Conservation (phyloP, 805 yeast species). For the Danielia reshetovae region DNA sequence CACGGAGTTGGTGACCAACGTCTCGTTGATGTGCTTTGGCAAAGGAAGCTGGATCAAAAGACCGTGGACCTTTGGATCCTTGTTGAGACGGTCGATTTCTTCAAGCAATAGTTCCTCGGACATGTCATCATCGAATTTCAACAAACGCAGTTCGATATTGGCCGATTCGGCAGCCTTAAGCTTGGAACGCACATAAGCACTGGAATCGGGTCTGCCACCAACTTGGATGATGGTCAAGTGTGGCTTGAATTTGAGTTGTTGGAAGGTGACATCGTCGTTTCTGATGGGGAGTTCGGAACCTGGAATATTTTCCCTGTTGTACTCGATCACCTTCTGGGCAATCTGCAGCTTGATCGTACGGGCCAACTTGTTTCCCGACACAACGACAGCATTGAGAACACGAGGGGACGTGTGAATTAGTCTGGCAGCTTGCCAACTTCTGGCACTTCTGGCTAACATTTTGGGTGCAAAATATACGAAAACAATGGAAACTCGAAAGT, state of each 20-base stretch:
- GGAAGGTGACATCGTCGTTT: slow-evolving; percentile 20
- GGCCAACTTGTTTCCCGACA: slow-evolving; percentile 43
- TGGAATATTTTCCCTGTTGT: slow-evolving; percentile 28
- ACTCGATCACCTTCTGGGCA: slow-evolving; percentile 37
- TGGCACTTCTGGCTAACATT: slow-evolving; percentile 4
- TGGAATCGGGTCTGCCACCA: slow-evolving; percentile 85
- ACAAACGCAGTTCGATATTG: slow-evolving; percentile 62
- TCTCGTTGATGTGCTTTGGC: slow-evolving; percentile 77
- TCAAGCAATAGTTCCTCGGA: slow-evolving; percentile 58
- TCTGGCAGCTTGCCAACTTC: slow-evolving; percentile 1
- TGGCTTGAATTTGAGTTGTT: slow-evolving; percentile 55
- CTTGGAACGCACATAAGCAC: slow-evolving; percentile 89
- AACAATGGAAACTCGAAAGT: no score
- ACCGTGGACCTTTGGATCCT: slow-evolving; percentile 78
- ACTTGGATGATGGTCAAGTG: slow-evolving; percentile 82
- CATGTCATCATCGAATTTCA: slow-evolving; percentile 60
- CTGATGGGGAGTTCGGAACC: slow-evolving; percentile 14
- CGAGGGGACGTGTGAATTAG: slow-evolving; percentile 7
- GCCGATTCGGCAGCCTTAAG: slow-evolving; percentile 86
- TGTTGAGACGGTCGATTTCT: slow-evolving; percentile 60
- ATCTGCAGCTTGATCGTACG: slow-evolving; percentile 31
- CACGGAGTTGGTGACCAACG: slow-evolving; percentile 77
- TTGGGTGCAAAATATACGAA: no score
- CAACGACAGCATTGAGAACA: slow-evolving; percentile 30
- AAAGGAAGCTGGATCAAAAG: slow-evolving; percentile 86